A percentile compares a stretch with the other conserved stretches of the same genome.
Evolutionary conservation across 2,329 filamentous ascomycete species (phyloP).

Genomic region (Proliferodiscus dingleyae): DNA sequence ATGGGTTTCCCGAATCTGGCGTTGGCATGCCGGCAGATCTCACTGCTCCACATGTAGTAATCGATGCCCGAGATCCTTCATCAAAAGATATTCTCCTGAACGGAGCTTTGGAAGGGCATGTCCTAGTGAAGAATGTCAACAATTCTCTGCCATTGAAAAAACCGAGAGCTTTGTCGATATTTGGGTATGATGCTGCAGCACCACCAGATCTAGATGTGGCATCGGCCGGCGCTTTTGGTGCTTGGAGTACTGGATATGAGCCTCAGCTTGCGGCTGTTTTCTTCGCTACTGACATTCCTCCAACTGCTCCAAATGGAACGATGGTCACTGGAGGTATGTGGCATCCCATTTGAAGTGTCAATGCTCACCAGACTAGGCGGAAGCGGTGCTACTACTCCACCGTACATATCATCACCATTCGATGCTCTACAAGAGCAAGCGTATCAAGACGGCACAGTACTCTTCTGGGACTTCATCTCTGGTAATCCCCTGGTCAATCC

Average conservation of each 20-base stretch:
- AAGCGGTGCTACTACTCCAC: constrained; percentile 43
- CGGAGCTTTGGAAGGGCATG: constrained; percentile 60
- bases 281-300: constrained; percentile 1
- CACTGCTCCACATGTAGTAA: constrained; percentile 43
- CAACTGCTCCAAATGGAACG: constrained; percentile 44
- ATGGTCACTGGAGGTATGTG: constrained; percentile 35
- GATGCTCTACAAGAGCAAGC: constrained; percentile 50
- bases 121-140: constrained; percentile 56
- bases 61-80: constrained; percentile 51
- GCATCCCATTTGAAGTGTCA: not conserved
- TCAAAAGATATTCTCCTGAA: constrained; percentile 45
- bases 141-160: constrained; percentile 44
- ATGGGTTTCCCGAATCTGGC: constrained; percentile 32
- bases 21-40: constrained; percentile 47
- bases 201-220: constrained; percentile 4
- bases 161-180: constrained; percentile 49
- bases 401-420: constrained; percentile 48
- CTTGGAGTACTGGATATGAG: not conserved
- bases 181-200: constrained; percentile 52
- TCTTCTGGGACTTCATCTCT: constrained; percentile 55
- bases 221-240: not conserved
- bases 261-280: not conserved
- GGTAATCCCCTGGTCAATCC: constrained; percentile 43
- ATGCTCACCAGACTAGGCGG: constrained; percentile 30
- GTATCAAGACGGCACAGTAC: constrained; percentile 48